Evolutionary conservation across 345 rosid genomes (phyloP).

Genomic region (Pistacia integerrima): DNA sequence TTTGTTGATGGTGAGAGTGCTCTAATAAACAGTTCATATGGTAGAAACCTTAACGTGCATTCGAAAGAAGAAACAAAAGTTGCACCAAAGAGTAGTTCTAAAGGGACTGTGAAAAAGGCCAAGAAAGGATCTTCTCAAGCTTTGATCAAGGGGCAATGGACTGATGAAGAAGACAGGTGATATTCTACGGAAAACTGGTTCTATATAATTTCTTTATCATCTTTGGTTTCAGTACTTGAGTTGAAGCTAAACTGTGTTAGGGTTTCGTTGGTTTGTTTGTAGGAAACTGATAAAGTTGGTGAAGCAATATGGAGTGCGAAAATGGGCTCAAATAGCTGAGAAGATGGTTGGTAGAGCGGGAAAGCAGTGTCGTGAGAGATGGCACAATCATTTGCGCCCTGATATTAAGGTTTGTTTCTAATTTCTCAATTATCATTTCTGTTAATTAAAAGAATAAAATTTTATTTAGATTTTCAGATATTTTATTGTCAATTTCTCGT

Average conservation of each 20-base stretch:
- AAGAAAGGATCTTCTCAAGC: conserved; percentile 46
- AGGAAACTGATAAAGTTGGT: conserved; percentile 82
- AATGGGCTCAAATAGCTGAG: conserved; percentile 92
- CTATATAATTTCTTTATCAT: no score
- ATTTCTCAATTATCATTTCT: neutral
- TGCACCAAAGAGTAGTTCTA: conserved; percentile 20
- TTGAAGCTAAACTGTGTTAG: neutral
- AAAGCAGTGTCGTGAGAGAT: conserved; percentile 95
- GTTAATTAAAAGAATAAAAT: neutral
- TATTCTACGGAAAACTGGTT: neutral
- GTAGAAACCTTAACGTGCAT: conserved; percentile 31
- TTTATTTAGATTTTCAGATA: neutral
- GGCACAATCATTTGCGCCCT: conserved; percentile 98
- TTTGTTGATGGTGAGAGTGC: conserved; percentile 37
- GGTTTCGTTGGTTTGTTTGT: conserved; percentile 17
- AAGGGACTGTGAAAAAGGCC: conserved; percentile 36
- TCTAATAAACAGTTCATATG: conserved; percentile 25
- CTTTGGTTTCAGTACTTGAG: neutral
- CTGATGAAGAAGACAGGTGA: conserved; percentile 88
- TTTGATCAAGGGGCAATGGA: conserved; percentile 98
- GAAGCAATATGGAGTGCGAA: conserved; percentile 76
- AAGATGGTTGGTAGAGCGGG: conserved; percentile 82
- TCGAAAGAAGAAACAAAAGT: conserved; percentile 24
- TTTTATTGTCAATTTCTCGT: neutral
- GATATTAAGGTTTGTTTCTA: conserved; percentile 68